Base-by-base conservation (phyloP, 1,284 basidiomycete species). In the Ceratobasidium sp. region DNA sequence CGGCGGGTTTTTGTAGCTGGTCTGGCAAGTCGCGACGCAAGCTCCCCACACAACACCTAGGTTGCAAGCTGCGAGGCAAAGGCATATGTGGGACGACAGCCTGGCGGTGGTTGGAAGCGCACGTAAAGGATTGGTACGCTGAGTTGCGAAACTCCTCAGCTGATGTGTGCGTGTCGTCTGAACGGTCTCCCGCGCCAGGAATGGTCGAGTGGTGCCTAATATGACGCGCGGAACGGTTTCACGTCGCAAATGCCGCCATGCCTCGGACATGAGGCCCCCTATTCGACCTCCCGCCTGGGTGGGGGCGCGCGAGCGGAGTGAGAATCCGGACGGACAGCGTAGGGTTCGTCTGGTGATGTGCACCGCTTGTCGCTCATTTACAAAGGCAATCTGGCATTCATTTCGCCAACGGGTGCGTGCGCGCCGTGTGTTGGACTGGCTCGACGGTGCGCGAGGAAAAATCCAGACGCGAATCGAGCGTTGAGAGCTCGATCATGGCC, bases 211-310 rank as follows among this genome's bases (percentile, higher is more conserved):
- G 49, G 71, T 74, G 71, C 71, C 71, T 74, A 74, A 62, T 74
- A 74, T 74, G 71, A 74, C 71, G 71, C 71, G 59, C 59, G 71
- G 71, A 59, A 40, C 56, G 57, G 71, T 74, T 74, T 74, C 71
- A 74, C 59, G 25, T 61, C 43, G 43, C 56, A 57, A 73, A 52
- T 73, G 44, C 57, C 71, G 61, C 59, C 71, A 74, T 74, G 71
- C 71, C 9, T 54, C 56, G 40, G 8, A 46, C 71, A 74, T 56
- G 71, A 74, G 71, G 71, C 59, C 71, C 71, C 71, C 71, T 74
- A 74, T 74, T 74, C 71, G 43, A 74, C 52, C 29, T 34, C 59
- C 71, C 71, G 71, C 71, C 61, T 65, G 37, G 46, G 29, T 56
- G 37, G 49, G 71, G 62, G 71, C 56, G 59, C 57, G 61, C 49